A percentile compares a stretch with the other conserved stretches of the same genome.
Evolutionary conservation across 2,329 filamentous ascomycete species (phyloP).

Genomic region (Aspergillus clavatus): DNA sequence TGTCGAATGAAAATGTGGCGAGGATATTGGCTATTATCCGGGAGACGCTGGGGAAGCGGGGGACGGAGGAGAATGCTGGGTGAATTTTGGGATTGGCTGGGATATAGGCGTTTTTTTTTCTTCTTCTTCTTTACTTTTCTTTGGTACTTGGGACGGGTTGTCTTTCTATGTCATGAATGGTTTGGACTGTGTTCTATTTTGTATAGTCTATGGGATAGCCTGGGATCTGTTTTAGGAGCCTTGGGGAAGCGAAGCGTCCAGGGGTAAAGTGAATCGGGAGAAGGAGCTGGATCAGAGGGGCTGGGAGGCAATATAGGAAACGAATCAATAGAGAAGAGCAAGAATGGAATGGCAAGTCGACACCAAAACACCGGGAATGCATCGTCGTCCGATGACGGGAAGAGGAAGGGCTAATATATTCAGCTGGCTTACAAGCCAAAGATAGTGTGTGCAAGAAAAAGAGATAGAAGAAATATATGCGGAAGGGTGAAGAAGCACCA

Average conservation of each 20-base stretch:
- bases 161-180: background rate
- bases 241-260: background rate
- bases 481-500: background rate
- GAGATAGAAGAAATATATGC: background rate
- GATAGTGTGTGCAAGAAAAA: background rate
- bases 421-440: background rate
- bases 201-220: background rate
- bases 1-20: slow-evolving; percentile 35
- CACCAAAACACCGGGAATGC: background rate
- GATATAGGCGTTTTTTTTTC: too few relatives aligned
- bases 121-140: too few relatives aligned
- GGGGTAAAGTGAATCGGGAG: too few relatives aligned
- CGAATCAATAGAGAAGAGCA: background rate
- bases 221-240: too few relatives aligned
- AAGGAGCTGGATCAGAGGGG: too few relatives aligned
- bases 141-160: background rate
- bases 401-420: too few relatives aligned
- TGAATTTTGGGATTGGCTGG: background rate
- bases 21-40: slow-evolving; percentile 34
- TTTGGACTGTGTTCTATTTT: background rate
- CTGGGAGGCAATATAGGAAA: too few relatives aligned
- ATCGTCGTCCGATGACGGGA: background rate
- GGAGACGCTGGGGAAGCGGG: slow-evolving; percentile 25
- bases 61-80: background rate
- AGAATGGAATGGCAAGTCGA: background rate